Conservation (phyloP, 2,329 filamentous ascomycete genomes). For the Stemphylium lycopersici region DNA sequence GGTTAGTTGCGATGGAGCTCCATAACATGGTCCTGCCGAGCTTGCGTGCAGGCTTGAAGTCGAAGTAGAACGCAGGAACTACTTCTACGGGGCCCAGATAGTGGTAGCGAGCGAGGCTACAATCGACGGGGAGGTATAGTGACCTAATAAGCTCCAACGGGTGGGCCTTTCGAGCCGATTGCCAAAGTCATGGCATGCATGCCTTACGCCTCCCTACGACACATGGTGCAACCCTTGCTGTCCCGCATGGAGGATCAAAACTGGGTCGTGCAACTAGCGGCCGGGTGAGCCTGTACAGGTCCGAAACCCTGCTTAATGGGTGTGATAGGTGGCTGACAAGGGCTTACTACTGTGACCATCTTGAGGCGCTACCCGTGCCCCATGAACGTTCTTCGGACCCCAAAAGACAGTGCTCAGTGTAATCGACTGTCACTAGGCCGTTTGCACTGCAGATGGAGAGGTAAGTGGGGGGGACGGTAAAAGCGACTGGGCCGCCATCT, state of each 20-base stretch:
- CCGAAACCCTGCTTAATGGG: conserved; percentile 13
- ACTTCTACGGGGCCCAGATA: background rate
- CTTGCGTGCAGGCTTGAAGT: background rate
- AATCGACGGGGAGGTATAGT: conserved; percentile 4
- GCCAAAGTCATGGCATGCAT: conserved; percentile 15
- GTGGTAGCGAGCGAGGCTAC: conserved; percentile 6
- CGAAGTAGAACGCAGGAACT: background rate
- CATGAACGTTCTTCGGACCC: conserved; percentile 9
- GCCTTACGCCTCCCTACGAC: conserved; percentile 12
- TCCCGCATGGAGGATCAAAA: conserved; percentile 23
- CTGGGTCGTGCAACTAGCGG: conserved; percentile 21
- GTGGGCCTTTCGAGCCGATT: conserved; percentile 7
- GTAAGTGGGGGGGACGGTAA: background rate
- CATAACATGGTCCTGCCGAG: conserved; percentile 9
- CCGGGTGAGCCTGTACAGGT: conserved; percentile 16
- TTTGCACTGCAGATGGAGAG: background rate
- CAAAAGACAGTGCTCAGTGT: conserved; percentile 5
- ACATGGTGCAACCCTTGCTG: conserved; percentile 19
- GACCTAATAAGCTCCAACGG: conserved; percentile 12
- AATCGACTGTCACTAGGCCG: background rate
- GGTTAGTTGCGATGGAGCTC: conserved; percentile 3
- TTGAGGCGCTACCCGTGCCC: conserved; percentile 9
- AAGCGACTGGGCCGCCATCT: no score
- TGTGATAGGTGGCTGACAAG: conserved; percentile 13
- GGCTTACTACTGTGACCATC: conserved; percentile 6